These are phyloP conservation scores for Huntiella decipiens DNA, from an alignment of 2,329 filamentous ascomycete genomes.

Conservation along the genomic window DNA sequence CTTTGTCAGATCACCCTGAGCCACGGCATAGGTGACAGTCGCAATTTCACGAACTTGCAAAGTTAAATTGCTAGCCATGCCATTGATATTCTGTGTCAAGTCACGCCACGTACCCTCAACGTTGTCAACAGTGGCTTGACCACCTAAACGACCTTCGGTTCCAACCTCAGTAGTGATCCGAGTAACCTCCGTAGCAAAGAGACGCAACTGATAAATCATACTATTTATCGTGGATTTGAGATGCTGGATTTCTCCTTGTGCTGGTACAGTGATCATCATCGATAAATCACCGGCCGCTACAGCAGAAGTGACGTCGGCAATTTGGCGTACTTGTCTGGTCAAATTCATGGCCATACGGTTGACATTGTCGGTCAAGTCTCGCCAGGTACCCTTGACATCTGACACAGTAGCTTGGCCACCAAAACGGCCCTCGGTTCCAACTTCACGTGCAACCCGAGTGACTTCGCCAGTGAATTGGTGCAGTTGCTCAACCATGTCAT, in stretches of 20 bases:
- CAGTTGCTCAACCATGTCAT: slow-evolving; percentile 20
- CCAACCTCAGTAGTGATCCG: slow-evolving; percentile 90
- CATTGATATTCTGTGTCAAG: slow-evolving; percentile 76
- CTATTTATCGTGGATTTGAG: slow-evolving; percentile 43
- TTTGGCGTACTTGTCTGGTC: too few relatives aligned
- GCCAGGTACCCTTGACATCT: too few relatives aligned
- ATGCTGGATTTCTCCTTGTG: too few relatives aligned
- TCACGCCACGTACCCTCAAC: slow-evolving; percentile 34
- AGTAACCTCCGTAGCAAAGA: slow-evolving; percentile 91
- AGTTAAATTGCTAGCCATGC: slow-evolving; percentile 49
- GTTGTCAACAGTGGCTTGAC: slow-evolving; percentile 81
- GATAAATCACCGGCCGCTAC: too few relatives aligned
- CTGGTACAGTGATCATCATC: too few relatives aligned
- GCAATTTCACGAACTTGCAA: slow-evolving; percentile 68
- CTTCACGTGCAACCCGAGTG: too few relatives aligned
- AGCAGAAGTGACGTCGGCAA: too few relatives aligned
- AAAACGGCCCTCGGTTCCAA: too few relatives aligned
- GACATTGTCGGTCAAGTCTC: too few relatives aligned
- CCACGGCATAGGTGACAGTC: slow-evolving; percentile 83
- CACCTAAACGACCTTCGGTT: slow-evolving; percentile 83
- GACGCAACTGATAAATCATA: slow-evolving; percentile 93
- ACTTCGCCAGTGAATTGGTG: too few relatives aligned
- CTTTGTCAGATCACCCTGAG: slow-evolving; percentile 85
- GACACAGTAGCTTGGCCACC: too few relatives aligned
- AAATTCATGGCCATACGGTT: too few relatives aligned